A percentile compares a stretch with the other conserved stretches of the same genome.
phyloP scores from a whole-genome alignment of 2,329 filamentous ascomycete species.

The Coniochaeta prunicola region DNA sequence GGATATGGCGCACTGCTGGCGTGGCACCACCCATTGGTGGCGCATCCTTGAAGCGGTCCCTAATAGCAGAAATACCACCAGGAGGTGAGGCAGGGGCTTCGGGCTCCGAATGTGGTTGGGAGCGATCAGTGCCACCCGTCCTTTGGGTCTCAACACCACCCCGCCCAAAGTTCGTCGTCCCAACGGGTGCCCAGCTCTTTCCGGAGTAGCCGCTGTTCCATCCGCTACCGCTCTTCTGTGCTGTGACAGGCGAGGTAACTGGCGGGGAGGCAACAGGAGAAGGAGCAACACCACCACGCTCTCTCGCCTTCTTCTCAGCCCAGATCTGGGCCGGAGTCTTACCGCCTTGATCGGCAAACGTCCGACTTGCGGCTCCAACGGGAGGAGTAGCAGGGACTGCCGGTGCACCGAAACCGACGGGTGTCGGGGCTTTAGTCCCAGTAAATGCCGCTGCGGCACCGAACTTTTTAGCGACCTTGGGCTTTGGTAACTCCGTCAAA shows the following conservation, averaged over 20 bases:
- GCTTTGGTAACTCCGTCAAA: conserved; percentile 83
- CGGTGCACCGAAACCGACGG: conserved; percentile 60
- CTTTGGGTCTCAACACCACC: conserved; percentile 53
- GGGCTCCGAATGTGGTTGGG: conserved; percentile 35
- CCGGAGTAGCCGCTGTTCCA: conserved; percentile 92
- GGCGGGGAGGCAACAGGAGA: conserved; percentile 37
- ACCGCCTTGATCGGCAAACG: conserved; percentile 88
- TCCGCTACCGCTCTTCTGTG: conserved; percentile 68
- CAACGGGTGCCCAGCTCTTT: conserved; percentile 83
- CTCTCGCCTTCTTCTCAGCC: conserved; percentile 92
- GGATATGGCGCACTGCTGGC: conserved; percentile 24
- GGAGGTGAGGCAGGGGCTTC: conserved; percentile 47
- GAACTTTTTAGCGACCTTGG: conserved; percentile 89
- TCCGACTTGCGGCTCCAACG: conserved; percentile 77
- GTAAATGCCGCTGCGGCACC: conserved; percentile 64
- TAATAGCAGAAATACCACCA: conserved; percentile 65
- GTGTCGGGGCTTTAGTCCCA: conserved; percentile 83
- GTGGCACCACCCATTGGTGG: conserved; percentile 54
- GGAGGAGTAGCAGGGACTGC: conserved; percentile 52
- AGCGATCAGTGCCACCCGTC: conserved; percentile 47
- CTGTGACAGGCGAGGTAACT: conserved; percentile 46
- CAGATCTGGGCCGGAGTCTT: conserved; percentile 96
- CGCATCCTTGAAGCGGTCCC: conserved; percentile 77
- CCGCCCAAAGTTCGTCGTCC: conserved; percentile 64
- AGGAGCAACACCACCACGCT: conserved; percentile 50